phyloP scores from a whole-genome alignment of 768 basidiomycete genomes.

The Pleurotus citrinopileatus region DNA sequence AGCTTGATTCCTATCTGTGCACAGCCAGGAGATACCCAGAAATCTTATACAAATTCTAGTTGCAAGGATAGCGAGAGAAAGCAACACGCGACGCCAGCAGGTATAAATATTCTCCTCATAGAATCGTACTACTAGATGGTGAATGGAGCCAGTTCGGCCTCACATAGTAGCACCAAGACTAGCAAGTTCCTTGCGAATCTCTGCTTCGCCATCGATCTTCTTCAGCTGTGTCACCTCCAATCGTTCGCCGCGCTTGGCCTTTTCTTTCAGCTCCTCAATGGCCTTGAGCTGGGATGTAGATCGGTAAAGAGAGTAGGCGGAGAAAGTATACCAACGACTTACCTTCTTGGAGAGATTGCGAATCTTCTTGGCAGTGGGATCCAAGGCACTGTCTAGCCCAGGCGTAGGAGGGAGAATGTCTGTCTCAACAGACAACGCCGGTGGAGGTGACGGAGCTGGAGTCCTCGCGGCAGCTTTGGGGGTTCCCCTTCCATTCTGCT shows the following conservation, averaged over 20 bases:
- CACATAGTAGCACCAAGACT: constrained; percentile 24
- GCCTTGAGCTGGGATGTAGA: constrained; percentile 73
- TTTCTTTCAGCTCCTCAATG: constrained; percentile 97
- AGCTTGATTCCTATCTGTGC: too few relatives aligned
- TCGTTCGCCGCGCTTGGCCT: constrained; percentile 83
- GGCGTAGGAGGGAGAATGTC: constrained; percentile 50
- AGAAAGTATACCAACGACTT: constrained; percentile 16
- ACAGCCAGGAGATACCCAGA: too few relatives aligned
- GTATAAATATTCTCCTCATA: too few relatives aligned
- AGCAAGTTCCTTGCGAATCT: constrained; percentile 79
- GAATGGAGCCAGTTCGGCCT: background rate
- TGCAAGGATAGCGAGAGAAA: too few relatives aligned
- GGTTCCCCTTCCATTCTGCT: constrained; percentile 20
- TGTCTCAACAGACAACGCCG: constrained; percentile 20
- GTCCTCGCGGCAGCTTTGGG: background rate
- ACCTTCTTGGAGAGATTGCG: constrained; percentile 97
- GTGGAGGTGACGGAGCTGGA: constrained; percentile 7
- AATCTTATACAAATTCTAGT: too few relatives aligned
- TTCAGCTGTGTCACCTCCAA: constrained; percentile 93
- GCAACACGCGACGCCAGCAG: too few relatives aligned
- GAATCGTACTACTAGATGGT: background rate
- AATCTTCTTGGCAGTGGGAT: constrained; percentile 87
- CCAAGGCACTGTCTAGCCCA: constrained; percentile 55
- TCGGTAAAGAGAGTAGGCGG: constrained; percentile 11
- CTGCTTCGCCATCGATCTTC: constrained; percentile 92